Evolutionary conservation across 768 basidiomycete genomes (phyloP), one percentile per base, ranked within the genome.

Genomic region (Dioszegia hungarica): DNA sequence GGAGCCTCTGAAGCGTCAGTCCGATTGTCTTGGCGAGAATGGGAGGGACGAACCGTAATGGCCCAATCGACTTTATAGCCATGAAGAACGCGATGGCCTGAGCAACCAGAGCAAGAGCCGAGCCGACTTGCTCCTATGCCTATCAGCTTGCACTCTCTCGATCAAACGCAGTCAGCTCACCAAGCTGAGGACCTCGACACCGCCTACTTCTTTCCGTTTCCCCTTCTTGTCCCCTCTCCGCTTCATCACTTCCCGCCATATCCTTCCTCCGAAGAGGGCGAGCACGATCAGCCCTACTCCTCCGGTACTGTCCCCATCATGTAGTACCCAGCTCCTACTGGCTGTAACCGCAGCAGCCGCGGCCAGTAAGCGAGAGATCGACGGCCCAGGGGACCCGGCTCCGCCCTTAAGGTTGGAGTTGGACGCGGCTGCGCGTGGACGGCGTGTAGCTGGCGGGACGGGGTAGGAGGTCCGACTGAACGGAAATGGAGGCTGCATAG

Each of bases 221-320:
- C 62, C 54, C 55, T 60, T 62, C 33, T 51, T 19, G 47, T 59
- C 54, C 39, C 36, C 46, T 48, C 58, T 41, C n/a, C 29, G 22
- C 25, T 57, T 43, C 47, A 53, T 29, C 9, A 58, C 47, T n/a
- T 62, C 60, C 25, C 50, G 39, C n/a, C 53, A 50, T 29, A 67
- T 44, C 53, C 57, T 57, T 12, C 63, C 58, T 3, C 52, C 50
- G 61, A 66, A 68, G 28, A 57, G 59, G 3, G 59, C 59, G 17
- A 68, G 39, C 8, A 68, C 57, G 17, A 71, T 43, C 61, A 62
- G 60, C 8, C 69, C 66, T 11, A 41, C 50, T 0, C 66, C 66
- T 24, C 68, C 63, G 2, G 53, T 36, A 20, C 38, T 29, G 14
- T 49, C 25, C 12, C 15, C 15, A 49, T 60, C 53, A 25, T 61